Conservation (phyloP, 2,329 filamentous ascomycete species). For the Colletotrichum abscissum region DNA sequence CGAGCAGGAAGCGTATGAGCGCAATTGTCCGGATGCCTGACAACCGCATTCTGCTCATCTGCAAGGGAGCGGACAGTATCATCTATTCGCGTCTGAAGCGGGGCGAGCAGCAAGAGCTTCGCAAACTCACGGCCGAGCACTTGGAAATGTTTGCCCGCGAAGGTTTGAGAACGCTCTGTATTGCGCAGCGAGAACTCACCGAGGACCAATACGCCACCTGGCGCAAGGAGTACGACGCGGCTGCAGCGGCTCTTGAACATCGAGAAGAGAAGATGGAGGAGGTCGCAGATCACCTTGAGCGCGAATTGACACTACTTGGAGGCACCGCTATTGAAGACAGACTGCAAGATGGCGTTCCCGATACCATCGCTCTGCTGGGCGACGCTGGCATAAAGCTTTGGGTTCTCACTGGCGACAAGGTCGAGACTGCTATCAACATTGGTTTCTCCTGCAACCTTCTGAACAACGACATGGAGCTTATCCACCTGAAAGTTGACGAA, state of each 20-base stretch:
- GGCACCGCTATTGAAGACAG: conserved; percentile 98
- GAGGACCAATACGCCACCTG: conserved; percentile 88
- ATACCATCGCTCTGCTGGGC: conserved; percentile 91
- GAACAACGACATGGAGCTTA: conserved; percentile 97
- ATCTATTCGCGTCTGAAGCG: conserved; percentile 92
- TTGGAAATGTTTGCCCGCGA: conserved; percentile 97
- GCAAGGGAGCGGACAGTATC: conserved; percentile 97
- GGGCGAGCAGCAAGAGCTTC: conserved; percentile 87
- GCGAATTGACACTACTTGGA: conserved; percentile 86
- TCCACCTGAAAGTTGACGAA: conserved; percentile 87
- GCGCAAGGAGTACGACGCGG: conserved; percentile 88
- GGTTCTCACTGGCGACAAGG: conserved; percentile 98
- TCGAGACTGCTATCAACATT: conserved; percentile 99
- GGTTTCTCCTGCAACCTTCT: conserved; percentile 98
- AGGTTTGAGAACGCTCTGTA: conserved; percentile 92
- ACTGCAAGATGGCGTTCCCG: conserved; percentile 95
- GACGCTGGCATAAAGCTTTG: conserved; percentile 97
- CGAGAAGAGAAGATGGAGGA: conserved; percentile 94
- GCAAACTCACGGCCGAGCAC: conserved; percentile 88
- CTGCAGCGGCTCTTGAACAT: conserved; percentile 83
- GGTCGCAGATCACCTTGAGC: conserved; percentile 90
- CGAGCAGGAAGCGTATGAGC: conserved; percentile 96
- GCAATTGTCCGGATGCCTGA: conserved; percentile 96
- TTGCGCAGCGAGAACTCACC: conserved; percentile 82
- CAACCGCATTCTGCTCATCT: conserved; percentile 88